Conservation (phyloP, 1,284 basidiomycete species). For the Macrocybe sp. region DNA sequence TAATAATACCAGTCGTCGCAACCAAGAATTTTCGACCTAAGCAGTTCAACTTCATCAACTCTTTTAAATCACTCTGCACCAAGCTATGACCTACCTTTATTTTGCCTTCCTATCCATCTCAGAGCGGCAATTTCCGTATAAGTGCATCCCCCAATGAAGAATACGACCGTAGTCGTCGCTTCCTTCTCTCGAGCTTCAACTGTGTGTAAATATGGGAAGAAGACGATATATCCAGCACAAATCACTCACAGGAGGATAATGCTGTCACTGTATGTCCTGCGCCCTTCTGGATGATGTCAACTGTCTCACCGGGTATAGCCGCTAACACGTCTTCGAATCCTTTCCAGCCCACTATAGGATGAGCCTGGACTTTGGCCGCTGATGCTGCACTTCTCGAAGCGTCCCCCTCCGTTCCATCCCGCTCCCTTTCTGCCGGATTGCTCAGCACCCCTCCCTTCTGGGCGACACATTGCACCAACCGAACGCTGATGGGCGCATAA, state of each 20-base stretch:
- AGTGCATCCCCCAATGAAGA: slow-evolving; percentile 98
- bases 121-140: slow-evolving; percentile 95
- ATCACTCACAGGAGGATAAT: slow-evolving; percentile 39
- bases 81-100: slow-evolving; percentile 48
- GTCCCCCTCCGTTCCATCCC: slow-evolving; percentile 32
- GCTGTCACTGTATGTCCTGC: slow-evolving; percentile 27
- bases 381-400: slow-evolving; percentile 31
- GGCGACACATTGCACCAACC: slow-evolving; percentile 89
- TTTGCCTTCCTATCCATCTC: slow-evolving; percentile 84
- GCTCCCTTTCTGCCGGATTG: slow-evolving; percentile 61
- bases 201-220: slow-evolving; percentile 17
- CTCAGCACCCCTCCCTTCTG: slow-evolving; percentile 87
- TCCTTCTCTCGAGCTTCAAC: slow-evolving; percentile 42
- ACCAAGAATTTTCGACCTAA: slow-evolving; percentile 81
- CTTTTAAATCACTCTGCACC: slow-evolving; percentile 9
- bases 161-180: slow-evolving; percentile 83
- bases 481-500: slow-evolving; percentile 90
- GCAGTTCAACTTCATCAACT: slow-evolving; percentile 5
- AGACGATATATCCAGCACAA: background rate
- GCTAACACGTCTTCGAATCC: slow-evolving; percentile 90
- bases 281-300: slow-evolving; percentile 71
- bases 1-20: slow-evolving; percentile 86
- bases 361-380: slow-evolving; percentile 62
- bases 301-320: slow-evolving; percentile 78
- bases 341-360: slow-evolving; percentile 93